Evolutionary conservation across 352 stramenopile genomes (phyloP), one percentile per base, ranked within the genome.

Genomic region (Globisporangium splendens): DNA sequence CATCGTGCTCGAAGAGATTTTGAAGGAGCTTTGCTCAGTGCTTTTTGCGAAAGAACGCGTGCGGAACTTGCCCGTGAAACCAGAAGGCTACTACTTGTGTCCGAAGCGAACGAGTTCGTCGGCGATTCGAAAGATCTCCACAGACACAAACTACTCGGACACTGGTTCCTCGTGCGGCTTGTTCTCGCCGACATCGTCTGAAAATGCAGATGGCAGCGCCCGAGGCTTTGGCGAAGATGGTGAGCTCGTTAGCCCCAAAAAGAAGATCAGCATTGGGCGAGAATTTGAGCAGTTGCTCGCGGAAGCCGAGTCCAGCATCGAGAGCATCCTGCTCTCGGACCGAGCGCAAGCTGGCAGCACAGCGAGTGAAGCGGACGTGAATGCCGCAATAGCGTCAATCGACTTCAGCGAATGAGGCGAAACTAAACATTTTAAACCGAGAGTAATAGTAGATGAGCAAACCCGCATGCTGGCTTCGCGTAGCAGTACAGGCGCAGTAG

Each of bases 1-100:
- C n/a, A 72, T 93, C 22, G 74, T 95, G 35, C 62, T 95, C 17
- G 86, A 95, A 50, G 86, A 95, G 57, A 79, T 95, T 33, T 59
- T 95, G 3, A 93, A 93, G 61, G 86, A 95, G 61, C 70, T 95
- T 1, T 92, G 85, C 50, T 91, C 83, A 11, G 71, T 90, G 55
- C 64, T 93, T 2, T 92, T 93, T 51, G 82, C 83, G 1, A 81
- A 79, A 22, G 83, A 93, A 38, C 80, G 80, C 20, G 77, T 91
- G 22, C 77, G 79, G 41, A 86, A 67, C 18, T 63, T 95, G 38
- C 86, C 86, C 8, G 66, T 93, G 31, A 89, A 91, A 55, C 83
- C 86, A 1, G 86, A 93, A 54, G 86, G 84, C 3, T 91, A 86
- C 63, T 95, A 93, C 69, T 70, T 93, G 35, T 77, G 88, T 59